A percentile compares a stretch with the other conserved stretches of the same genome.
phyloP scores from a whole-genome alignment of 495 filamentous ascomycete species.

The Hamigera avellanea region DNA sequence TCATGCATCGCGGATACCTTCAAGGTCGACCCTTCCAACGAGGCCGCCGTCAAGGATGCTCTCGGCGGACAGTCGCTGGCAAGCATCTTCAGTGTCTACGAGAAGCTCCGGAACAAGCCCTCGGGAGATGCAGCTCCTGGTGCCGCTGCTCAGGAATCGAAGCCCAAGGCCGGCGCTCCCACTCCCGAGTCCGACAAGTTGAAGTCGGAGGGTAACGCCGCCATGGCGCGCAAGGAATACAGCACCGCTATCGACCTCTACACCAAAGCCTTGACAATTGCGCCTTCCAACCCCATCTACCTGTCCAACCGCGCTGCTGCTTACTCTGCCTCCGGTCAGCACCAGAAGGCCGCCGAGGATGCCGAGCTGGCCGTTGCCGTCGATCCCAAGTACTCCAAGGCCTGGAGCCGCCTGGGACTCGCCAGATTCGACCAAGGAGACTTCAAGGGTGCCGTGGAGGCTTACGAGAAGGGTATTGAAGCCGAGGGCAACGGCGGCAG shows the following conservation, averaged over 20 bases:
- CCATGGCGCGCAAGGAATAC: slow-evolving; percentile 91
- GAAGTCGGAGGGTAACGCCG: slow-evolving; percentile 86
- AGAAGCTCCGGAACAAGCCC: slow-evolving; percentile 73
- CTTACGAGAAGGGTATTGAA: slow-evolving; percentile 87
- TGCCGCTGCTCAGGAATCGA: slow-evolving; percentile 12
- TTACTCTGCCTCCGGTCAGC: slow-evolving; percentile 67
- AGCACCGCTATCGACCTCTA: slow-evolving; percentile 68
- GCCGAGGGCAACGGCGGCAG: slow-evolving; percentile 84
- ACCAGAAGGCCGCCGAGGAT: slow-evolving; percentile 69
- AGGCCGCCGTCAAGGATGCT: slow-evolving; percentile 60
- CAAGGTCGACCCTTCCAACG: slow-evolving; percentile 76
- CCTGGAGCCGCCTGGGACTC: slow-evolving; percentile 84
- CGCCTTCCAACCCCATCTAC: slow-evolving; percentile 87
- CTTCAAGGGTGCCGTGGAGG: slow-evolving; percentile 83
- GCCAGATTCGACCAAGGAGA: slow-evolving; percentile 86
- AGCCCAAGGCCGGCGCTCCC: slow-evolving; percentile 25
- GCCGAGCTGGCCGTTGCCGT: slow-evolving; percentile 76
- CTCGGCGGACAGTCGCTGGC: slow-evolving; percentile 75
- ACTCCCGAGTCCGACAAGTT: slow-evolving; percentile 66
- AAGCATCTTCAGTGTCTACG: slow-evolving; percentile 88
- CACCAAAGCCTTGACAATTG: slow-evolving; percentile 65
- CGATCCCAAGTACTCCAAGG: slow-evolving; percentile 92
- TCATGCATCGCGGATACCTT: slow-evolving; percentile 92
- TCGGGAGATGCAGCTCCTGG: slow-evolving; percentile 20
- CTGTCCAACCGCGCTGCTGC: slow-evolving; percentile 95